Percentiles rank a stretch among this genome's conserved stretches.
Evolutionary conservation across 805 yeast species (phyloP).

Genomic region (Wickerhamomyces tratensis): DNA sequence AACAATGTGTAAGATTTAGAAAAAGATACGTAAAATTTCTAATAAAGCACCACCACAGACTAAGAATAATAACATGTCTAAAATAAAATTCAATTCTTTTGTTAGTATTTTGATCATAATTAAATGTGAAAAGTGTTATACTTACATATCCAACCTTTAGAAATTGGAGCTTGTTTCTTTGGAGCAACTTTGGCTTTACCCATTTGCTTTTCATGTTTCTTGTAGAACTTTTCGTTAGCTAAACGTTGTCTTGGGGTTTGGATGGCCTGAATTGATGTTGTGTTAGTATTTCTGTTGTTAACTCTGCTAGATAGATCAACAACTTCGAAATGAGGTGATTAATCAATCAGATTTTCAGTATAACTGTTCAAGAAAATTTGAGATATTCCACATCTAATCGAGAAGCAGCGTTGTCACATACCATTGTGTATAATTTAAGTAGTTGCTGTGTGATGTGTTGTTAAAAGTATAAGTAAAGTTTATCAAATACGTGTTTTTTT

Average conservation of each 20-base stretch:
- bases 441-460: too few species aligned
- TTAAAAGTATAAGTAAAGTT: too few species aligned
- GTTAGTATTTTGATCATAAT: constrained; percentile 7
- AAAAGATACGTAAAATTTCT: constrained; percentile 49
- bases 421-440: too few species aligned
- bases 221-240: constrained; percentile 81
- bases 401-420: too few species aligned
- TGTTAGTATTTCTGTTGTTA: neutral
- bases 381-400: too few species aligned
- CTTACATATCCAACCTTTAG: constrained; percentile 59
- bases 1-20: constrained; percentile 20
- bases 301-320: too few species aligned
- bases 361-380: too few species aligned
- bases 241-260: constrained; percentile 85
- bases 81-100: neutral
- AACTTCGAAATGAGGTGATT: too few species aligned
- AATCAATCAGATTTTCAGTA: too few species aligned
- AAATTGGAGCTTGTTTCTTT: constrained; percentile 39
- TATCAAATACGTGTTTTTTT: too few species aligned
- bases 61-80: constrained; percentile 46
- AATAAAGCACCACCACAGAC: constrained; percentile 77
- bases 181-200: constrained; percentile 54
- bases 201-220: constrained; percentile 58
- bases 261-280: constrained; percentile 33
- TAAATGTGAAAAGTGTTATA: constrained; percentile 4